These are phyloP conservation scores for Stephanodiscus triporus DNA, from an alignment of 108 stramenopile species.

Conservation along the genomic window DNA sequence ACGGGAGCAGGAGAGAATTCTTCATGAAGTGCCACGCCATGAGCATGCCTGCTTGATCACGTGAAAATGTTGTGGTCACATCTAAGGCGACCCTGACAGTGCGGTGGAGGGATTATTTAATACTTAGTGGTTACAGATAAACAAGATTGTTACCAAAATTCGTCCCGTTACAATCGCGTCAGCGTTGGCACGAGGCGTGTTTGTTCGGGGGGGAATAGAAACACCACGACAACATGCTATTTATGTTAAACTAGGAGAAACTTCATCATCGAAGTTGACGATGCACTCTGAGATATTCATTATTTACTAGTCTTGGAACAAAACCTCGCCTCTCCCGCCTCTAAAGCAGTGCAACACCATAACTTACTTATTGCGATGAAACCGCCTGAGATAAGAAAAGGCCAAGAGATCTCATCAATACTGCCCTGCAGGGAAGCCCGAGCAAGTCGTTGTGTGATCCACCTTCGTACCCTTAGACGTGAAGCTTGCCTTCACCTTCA, in stretches of 20 bases:
- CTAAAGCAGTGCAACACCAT: not conserved
- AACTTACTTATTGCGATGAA: not conserved
- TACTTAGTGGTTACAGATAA: no score
- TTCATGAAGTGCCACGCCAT: no score
- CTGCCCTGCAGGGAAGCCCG: constrained; percentile 80
- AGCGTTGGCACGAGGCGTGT: no score
- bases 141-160: no score
- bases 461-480: constrained; percentile 83
- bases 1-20: no score
- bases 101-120: no score
- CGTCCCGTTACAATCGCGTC: no score
- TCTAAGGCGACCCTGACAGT: no score
- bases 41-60: no score
- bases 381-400: not conserved
- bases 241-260: not conserved
- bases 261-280: constrained; percentile 6
- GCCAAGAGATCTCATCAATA: constrained; percentile 50
- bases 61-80: no score
- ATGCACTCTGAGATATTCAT: not conserved
- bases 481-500: constrained; percentile 95
- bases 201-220: no score
- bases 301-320: not conserved
- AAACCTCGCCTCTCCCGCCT: not conserved
- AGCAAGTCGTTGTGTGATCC: constrained; percentile 89
- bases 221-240: no score